Conservation (phyloP, 2,329 filamentous ascomycete genomes). For the Exophiala sideris region DNA sequence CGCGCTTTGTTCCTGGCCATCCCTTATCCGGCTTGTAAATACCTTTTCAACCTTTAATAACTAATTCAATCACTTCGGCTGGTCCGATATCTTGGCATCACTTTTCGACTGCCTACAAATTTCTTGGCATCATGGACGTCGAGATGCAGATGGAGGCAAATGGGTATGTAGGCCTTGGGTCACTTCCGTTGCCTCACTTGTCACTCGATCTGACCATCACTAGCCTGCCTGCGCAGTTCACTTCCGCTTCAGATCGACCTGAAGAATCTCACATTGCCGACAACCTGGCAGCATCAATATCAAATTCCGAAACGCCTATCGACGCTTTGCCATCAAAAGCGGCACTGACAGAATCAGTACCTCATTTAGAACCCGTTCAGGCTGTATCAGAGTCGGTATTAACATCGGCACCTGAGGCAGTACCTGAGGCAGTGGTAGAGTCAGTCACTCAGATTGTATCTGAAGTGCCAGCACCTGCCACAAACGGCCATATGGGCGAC, state of each 20-base stretch:
- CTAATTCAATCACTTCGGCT: conserved; percentile 17
- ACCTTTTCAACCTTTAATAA: conserved; percentile 11
- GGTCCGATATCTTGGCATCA: conserved; percentile 18
- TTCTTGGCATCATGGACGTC: conserved; percentile 27
- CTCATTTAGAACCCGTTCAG: conserved; percentile 4
- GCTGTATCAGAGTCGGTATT: conserved; percentile 3
- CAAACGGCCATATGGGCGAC: conserved; percentile 13
- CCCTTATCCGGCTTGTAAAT: conserved; percentile 16
- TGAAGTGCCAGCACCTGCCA: conserved; percentile 4
- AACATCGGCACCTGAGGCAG: not conserved
- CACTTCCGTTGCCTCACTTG: not conserved
- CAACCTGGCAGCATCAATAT: conserved; percentile 26
- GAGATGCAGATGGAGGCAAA: conserved; percentile 28
- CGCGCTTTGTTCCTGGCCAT: conserved; percentile 4
- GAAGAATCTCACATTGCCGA: conserved; percentile 21
- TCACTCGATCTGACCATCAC: conserved; percentile 13
- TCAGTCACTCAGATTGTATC: conserved; percentile 8
- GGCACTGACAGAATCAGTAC: conserved; percentile 2
- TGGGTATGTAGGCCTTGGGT: conserved; percentile 21
- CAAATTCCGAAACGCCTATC: conserved; percentile 23
- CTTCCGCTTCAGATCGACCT: conserved; percentile 24
- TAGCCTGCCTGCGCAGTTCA: conserved; percentile 27
- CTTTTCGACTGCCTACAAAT: not conserved
- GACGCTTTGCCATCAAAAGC: conserved; percentile 9
- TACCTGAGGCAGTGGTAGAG: conserved; percentile 6